Base-by-base conservation (phyloP, 306 rosid genomes). In the Vicia sativa region DNA sequence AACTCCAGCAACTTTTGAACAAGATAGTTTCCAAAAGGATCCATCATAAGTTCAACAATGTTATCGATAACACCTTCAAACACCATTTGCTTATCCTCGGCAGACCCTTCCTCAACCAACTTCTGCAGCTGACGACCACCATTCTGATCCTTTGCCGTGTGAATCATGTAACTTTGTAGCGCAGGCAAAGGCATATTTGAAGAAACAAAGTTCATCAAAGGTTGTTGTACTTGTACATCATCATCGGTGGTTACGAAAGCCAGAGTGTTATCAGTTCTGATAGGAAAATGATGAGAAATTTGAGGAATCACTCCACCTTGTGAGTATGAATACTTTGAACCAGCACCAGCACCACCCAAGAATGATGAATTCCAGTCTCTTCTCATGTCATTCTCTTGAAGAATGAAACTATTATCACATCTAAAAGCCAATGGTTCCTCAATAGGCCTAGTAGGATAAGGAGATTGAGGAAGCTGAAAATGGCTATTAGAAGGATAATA, bases 11-110 rank as follows among this genome's bases (percentile, higher is more conserved):
- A 66, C 74, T 88, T 91, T 76, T 91, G 97, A 63, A 91, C 87
- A 58, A 91, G 88, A 77, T 88, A 88, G 78, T 91, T 91, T 5
- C 92, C 97, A 64, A 86, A 88, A 11, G 90, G 90, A 66, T 91
- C 77, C 60, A 62, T 74, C 82, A 82, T 84, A 28, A 91, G 92
- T 14, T 88, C 95, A 50, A 75, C 81, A 54, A 82, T 82, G 75
- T 84, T 79, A 37, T 72, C 73, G 28, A 84, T 66, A 21, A 91
- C 72, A 18, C 80, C 81, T 11, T 66, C 46, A 42, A 88, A 86
- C 49, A 91, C 76, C 31, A 81, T 53, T 28, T 80, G 65, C 67
- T 82, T 74, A 42, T 81, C 86, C 67, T 83, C 72, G 44, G 18
- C 4, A 7, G 70, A 69, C 16, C 92, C 95, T 58, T 76, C 77